Evolutionary conservation across 495 filamentous ascomycete genomes (phyloP).

Genomic region (Annulohypoxylon moriforme): DNA sequence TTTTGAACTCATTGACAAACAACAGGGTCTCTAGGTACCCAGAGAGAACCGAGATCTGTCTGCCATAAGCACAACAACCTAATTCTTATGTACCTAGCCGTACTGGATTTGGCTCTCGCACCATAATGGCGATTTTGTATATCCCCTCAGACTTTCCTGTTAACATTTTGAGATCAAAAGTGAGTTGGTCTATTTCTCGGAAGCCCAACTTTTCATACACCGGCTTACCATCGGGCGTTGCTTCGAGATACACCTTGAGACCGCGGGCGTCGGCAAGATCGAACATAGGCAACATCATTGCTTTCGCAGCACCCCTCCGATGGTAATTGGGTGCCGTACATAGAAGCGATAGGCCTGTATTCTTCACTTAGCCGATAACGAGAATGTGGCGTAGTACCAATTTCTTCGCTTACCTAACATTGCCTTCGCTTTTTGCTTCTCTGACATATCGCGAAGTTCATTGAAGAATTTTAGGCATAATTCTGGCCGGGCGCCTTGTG

Average conservation of each 20-base stretch:
- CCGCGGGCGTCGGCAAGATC: conserved; percentile 44
- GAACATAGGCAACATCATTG: conserved; percentile 46
- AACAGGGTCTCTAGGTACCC: too few species aligned
- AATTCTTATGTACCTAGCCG: conserved; percentile 4
- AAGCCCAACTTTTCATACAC: conserved; percentile 55
- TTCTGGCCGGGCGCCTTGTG: conserved; percentile 29
- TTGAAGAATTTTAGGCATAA: conserved; percentile 36
- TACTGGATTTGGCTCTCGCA: conserved; percentile 41
- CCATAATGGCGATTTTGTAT: conserved; percentile 41
- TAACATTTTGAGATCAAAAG: conserved; percentile 46
- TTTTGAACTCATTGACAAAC: too few species aligned
- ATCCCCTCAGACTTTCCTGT: conserved; percentile 22
- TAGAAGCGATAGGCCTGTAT: conserved; percentile 45
- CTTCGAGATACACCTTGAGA: conserved; percentile 49
- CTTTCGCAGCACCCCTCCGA: conserved; percentile 49
- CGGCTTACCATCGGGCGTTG: conserved; percentile 47
- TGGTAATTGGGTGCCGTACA: conserved; percentile 54
- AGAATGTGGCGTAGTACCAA: not conserved
- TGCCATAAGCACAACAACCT: not conserved
- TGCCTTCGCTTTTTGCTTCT: conserved; percentile 39
- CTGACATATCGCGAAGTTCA: conserved; percentile 23
- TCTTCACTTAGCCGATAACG: conserved; percentile 13
- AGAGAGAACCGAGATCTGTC: not conserved
- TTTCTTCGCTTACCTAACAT: conserved; percentile 44
- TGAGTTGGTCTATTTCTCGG: conserved; percentile 45